A percentile compares a stretch with the other conserved stretches of the same genome.
These are phyloP conservation scores for Nevesoporus exiguus DNA, from an alignment of 768 basidiomycete species.

Conservation along the genomic window DNA sequence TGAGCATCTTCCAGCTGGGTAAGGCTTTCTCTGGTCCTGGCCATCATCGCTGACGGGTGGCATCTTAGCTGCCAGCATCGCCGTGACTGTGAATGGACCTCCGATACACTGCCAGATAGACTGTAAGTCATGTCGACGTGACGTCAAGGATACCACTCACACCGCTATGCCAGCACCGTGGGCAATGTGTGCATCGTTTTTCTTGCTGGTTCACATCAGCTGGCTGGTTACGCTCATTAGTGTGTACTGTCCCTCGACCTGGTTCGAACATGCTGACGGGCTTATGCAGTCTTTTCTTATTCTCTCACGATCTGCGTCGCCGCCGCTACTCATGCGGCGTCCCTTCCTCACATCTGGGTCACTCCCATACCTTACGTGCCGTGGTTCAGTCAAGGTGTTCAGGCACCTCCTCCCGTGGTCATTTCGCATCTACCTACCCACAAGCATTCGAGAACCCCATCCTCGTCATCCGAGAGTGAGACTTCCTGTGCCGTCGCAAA, in stretches of 20 bases:
- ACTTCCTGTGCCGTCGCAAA: constrained; percentile 23
- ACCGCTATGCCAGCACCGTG: constrained; percentile 31
- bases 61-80: constrained; percentile 46
- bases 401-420: neutral
- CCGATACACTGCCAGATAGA: constrained; percentile 33
- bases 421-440: constrained; percentile 7
- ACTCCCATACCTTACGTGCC: constrained; percentile 48
- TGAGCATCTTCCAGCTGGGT: constrained; percentile 53
- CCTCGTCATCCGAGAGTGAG: constrained; percentile 9
- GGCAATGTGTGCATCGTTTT: constrained; percentile 46
- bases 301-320: constrained; percentile 51
- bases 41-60: neutral
- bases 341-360: constrained; percentile 50
- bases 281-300: constrained; percentile 46
- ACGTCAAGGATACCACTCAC: constrained; percentile 4
- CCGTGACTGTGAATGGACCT: constrained; percentile 43
- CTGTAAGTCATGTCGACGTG: constrained; percentile 29
- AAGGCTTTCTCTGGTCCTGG: constrained; percentile 11
- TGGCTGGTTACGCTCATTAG: constrained; percentile 49
- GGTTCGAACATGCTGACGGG: neutral
- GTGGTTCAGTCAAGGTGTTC: constrained; percentile 47
- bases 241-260: constrained; percentile 29
- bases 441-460: constrained; percentile 7
- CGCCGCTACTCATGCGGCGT: constrained; percentile 42
- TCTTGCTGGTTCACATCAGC: constrained; percentile 43